These are phyloP conservation scores for Sicyos edulis DNA, from an alignment of 306 rosid species.

Conservation along the genomic window DNA sequence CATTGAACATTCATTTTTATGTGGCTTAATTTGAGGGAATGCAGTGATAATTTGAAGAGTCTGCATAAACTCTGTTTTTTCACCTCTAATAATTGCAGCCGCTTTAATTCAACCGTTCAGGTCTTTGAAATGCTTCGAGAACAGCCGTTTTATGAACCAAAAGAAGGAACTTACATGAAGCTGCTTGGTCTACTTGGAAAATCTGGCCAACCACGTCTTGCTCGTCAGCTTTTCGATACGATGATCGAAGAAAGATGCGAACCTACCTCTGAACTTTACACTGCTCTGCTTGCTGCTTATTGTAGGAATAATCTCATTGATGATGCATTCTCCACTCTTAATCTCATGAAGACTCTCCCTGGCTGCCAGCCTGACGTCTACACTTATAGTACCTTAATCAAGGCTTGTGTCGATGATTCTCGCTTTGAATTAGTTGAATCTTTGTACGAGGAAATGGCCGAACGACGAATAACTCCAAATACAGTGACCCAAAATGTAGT, in stretches of 20 bases:
- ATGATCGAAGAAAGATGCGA: conserved; percentile 75
- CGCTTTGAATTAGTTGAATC: conserved; percentile 66
- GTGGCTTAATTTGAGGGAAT: conserved; percentile 11
- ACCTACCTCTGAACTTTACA: conserved; percentile 72
- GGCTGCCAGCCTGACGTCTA: conserved; percentile 87
- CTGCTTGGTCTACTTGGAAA: conserved; percentile 82
- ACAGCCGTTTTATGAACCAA: conserved; percentile 82
- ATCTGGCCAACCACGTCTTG: conserved; percentile 67
- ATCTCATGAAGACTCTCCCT: conserved; percentile 78
- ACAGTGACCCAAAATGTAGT: conserved; percentile 92
- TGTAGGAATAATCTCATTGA: conserved; percentile 67
- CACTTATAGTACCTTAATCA: conserved; percentile 75
- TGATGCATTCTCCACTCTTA: conserved; percentile 55
- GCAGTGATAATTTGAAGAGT: not conserved
- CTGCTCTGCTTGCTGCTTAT: conserved; percentile 78
- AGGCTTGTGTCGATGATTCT: conserved; percentile 65
- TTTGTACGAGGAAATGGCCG: conserved; percentile 69
- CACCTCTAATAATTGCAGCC: conserved; percentile 5
- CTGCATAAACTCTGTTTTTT: not conserved
- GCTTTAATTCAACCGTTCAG: conserved; percentile 33
- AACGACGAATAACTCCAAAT: conserved; percentile 53
- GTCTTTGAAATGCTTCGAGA: conserved; percentile 85
- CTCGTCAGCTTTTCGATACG: conserved; percentile 56
- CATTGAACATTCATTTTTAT: no score
- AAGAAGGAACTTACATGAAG: conserved; percentile 93